Evolutionary conservation across 345 rosid species (phyloP).

Genomic region (Lepidium didymum): DNA sequence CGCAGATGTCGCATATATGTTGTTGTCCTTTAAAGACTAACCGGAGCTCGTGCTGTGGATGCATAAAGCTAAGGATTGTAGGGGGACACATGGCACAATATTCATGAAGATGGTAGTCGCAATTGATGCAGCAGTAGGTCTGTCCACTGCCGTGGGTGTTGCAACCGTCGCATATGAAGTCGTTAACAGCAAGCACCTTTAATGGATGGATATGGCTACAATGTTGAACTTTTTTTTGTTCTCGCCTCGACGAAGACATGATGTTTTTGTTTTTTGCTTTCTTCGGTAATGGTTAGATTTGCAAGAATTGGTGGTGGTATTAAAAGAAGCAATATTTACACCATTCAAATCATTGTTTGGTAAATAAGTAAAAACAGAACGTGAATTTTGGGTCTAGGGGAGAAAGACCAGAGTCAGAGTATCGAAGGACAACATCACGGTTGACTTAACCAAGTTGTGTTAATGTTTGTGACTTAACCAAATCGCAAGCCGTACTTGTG

Average conservation of each 20-base stretch:
- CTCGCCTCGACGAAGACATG: not conserved
- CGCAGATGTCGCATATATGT: conserved; percentile 27
- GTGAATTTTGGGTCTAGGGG: too few relatives aligned
- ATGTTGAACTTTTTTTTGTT: conserved; percentile 13
- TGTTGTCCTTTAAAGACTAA: conserved; percentile 6
- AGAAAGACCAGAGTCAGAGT: too few relatives aligned
- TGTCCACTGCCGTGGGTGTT: conserved; percentile 18
- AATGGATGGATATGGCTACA: conserved; percentile 31
- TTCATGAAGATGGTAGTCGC: conserved; percentile 35
- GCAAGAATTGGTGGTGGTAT: not conserved
- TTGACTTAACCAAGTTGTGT: too few relatives aligned
- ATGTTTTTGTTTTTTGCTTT: not conserved
- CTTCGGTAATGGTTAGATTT: not conserved
- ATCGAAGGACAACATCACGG: too few relatives aligned
- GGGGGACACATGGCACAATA: conserved; percentile 24
- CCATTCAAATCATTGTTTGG: too few relatives aligned
- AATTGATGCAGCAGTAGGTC: conserved; percentile 19
- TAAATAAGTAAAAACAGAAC: too few relatives aligned
- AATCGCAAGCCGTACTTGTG: too few relatives aligned
- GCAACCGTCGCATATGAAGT: conserved; percentile 35
- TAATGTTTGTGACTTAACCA: too few relatives aligned
- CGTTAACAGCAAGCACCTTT: not conserved
- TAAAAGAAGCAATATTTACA: not conserved
- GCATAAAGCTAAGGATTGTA: conserved; percentile 22
- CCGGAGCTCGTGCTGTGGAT: conserved; percentile 19